These are phyloP conservation scores for Macrophomina tecta DNA, from an alignment of 2,329 filamentous ascomycete species.

Conservation along the genomic window DNA sequence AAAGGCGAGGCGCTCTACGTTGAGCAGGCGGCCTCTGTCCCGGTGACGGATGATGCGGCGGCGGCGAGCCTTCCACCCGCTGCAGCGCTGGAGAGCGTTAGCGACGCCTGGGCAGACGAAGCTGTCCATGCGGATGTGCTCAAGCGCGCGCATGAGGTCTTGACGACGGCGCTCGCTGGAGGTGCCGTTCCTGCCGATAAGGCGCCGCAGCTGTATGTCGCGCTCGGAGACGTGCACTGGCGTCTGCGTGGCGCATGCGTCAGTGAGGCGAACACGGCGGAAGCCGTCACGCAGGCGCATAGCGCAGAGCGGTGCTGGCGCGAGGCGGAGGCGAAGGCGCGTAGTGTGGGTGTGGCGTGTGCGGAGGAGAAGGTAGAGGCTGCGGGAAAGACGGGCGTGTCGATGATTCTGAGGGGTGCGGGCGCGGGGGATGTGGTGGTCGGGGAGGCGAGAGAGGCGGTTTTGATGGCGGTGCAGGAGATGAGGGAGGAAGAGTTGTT, in stretches of 20 bases:
- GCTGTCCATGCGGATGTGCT: constrained; percentile 34
- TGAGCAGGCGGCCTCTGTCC: constrained; percentile 63
- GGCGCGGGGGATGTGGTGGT: not conserved
- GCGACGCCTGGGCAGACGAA: constrained; percentile 30
- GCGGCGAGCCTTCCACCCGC: not conserved
- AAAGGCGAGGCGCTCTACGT: constrained; percentile 57
- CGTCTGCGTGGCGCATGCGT: constrained; percentile 9
- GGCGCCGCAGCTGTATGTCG: constrained; percentile 11
- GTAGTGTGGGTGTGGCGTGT: constrained; percentile 10
- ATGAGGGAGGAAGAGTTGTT: constrained; percentile 21
- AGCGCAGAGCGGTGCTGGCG: constrained; percentile 13
- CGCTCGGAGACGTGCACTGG: constrained; percentile 24
- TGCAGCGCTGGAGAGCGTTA: constrained; percentile 32
- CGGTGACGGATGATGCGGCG: constrained; percentile 52
- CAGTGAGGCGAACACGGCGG: not conserved
- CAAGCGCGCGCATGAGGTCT: constrained; percentile 9
- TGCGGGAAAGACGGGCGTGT: not conserved
- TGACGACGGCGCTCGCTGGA: not conserved
- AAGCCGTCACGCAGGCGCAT: constrained; percentile 12
- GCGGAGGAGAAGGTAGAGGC: constrained; percentile 21
- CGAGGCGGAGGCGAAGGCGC: constrained; percentile 5
- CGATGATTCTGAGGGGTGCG: constrained; percentile 9
- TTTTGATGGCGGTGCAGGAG: constrained; percentile 11
- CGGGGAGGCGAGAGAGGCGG: constrained; percentile 13
- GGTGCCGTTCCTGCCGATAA: not conserved